Conservation (phyloP, 1,139 yeast genomes). For the Yamadazyma triangularis region DNA sequence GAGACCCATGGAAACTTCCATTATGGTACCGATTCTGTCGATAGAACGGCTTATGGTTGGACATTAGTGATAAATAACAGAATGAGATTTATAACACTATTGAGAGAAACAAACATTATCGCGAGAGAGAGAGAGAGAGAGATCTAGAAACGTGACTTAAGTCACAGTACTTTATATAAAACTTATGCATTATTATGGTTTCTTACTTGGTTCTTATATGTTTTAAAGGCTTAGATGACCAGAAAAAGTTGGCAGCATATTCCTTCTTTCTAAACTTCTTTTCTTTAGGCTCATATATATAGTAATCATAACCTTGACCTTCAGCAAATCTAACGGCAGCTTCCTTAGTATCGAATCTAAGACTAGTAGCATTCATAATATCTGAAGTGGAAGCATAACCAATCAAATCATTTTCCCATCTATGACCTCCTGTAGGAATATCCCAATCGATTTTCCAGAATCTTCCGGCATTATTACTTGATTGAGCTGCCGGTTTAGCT, state of each 20-base stretch:
- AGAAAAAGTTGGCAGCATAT: constrained; percentile 68
- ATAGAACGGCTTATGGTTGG: too few relatives aligned
- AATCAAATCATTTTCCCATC: constrained; percentile 89
- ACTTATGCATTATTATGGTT: too few relatives aligned
- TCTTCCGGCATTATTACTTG: constrained; percentile 53
- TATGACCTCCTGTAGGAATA: constrained; percentile 66
- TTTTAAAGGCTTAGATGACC: constrained; percentile 68
- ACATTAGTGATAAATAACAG: too few relatives aligned
- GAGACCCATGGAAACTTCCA: too few relatives aligned
- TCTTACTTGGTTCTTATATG: constrained; percentile 82
- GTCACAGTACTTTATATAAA: too few relatives aligned
- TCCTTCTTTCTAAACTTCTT: constrained; percentile 74
- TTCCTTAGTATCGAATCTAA: constrained; percentile 72
- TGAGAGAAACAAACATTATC: too few relatives aligned
- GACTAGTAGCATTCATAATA: constrained; percentile 80
- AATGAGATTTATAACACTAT: too few relatives aligned
- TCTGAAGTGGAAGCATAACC: constrained; percentile 83
- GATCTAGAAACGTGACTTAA: too few relatives aligned
- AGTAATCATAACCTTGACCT: constrained; percentile 84
- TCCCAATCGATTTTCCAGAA: constrained; percentile 87
- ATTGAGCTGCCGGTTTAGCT: constrained; percentile 79
- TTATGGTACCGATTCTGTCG: too few relatives aligned
- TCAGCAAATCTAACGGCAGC: constrained; percentile 77
- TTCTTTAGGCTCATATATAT: constrained; percentile 75
- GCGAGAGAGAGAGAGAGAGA: too few relatives aligned